Conservation (phyloP, 1,284 basidiomycete genomes). For the Porogramme epimiltina region DNA sequence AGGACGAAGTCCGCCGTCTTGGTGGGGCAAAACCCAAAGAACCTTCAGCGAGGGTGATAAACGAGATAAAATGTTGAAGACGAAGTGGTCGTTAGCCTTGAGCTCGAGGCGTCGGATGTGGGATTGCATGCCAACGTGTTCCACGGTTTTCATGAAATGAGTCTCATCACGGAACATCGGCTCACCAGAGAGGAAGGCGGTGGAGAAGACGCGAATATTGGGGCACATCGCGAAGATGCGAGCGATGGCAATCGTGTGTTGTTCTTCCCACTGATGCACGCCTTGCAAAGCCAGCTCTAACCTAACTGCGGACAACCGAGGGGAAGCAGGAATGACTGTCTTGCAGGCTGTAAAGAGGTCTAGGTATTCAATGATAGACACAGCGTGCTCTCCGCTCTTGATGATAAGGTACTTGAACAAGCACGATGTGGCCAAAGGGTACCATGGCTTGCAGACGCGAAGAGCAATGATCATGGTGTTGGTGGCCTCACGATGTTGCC, state of each 20-base stretch:
- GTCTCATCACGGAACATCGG: conserved; percentile 7
- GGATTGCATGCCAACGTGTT: not conserved
- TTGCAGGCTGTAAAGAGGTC: not conserved
- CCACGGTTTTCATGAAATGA: conserved; percentile 9
- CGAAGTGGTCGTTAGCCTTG: not conserved
- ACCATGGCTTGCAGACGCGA: conserved; percentile 34
- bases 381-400: conserved; percentile 30
- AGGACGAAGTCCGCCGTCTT: not conserved
- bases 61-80: conserved; percentile 6
- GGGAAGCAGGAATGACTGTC: not conserved
- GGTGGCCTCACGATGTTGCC: conserved; percentile 31
- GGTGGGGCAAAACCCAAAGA: conserved; percentile 11
- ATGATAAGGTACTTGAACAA: conserved; percentile 36
- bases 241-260: conserved; percentile 28
- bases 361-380: conserved; percentile 24
- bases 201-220: conserved; percentile 35
- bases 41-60: conserved; percentile 11
- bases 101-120: conserved; percentile 21
- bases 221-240: conserved; percentile 30
- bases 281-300: conserved; percentile 35
- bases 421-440: conserved; percentile 24
- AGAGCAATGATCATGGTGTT: conserved; percentile 30
- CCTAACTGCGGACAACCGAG: conserved; percentile 26
- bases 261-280: conserved; percentile 29
- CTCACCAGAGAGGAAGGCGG: conserved; percentile 28